Percentiles rank a stretch among this genome's conserved stretches.
Conservation (phyloP, 208 protist genomes). For the Crithidia sp. region DNA sequence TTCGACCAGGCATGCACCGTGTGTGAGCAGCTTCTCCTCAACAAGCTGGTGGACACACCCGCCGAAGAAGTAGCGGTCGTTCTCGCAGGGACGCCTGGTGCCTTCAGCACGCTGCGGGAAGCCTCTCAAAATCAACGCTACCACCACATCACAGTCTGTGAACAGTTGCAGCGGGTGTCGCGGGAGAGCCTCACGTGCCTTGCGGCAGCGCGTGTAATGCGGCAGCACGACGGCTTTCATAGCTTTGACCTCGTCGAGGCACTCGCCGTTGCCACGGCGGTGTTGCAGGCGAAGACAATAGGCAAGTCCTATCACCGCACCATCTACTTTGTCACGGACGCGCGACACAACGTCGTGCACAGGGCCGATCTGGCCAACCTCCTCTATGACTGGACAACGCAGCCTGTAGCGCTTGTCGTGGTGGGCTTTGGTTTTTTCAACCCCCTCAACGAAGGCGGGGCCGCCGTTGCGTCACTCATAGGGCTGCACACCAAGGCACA, state of each 20-base stretch:
- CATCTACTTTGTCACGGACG: constrained; percentile 91
- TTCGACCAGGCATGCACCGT: constrained; percentile 42
- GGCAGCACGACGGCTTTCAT: background rate
- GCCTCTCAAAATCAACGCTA: constrained; percentile 22
- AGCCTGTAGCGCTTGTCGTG: constrained; percentile 78
- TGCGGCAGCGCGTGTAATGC: background rate
- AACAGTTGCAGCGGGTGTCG: constrained; percentile 12
- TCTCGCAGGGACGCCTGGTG: constrained; percentile 48
- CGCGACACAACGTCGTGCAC: constrained; percentile 58
- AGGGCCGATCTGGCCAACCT: constrained; percentile 69
- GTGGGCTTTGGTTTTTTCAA: constrained; percentile 65
- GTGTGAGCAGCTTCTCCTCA: constrained; percentile 31
- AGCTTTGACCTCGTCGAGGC: constrained; percentile 83
- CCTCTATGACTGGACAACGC: constrained; percentile 40
- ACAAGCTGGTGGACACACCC: constrained; percentile 58
- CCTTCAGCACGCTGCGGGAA: constrained; percentile 45
- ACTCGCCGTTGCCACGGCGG: constrained; percentile 72
- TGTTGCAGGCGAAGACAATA: constrained; percentile 61
- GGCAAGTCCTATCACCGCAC: constrained; percentile 64
- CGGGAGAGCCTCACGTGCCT: constrained; percentile 12
- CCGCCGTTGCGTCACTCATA: no score
- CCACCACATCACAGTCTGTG: constrained; percentile 21
- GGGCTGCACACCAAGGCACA: constrained; percentile 12
- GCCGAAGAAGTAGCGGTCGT: constrained; percentile 78
- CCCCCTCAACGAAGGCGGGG: background rate